Percentiles rank a stretch among this genome's conserved stretches.
Conservation (phyloP, 2,329 filamentous ascomycete species). For the Thielaviopsis cerberus region DNA sequence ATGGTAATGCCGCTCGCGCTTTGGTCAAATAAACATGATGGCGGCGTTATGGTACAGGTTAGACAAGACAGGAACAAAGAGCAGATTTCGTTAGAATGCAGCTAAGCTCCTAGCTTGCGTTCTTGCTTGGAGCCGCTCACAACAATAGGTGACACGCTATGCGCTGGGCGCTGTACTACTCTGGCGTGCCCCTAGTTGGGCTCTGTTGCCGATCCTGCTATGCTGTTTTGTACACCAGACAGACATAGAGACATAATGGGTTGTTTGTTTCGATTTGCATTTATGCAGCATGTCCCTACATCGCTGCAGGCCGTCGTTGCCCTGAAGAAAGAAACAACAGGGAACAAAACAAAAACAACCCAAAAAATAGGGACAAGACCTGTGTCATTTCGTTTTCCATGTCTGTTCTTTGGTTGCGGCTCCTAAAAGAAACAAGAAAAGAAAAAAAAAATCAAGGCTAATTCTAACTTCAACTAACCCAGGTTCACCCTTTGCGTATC, state of each 20-base stretch:
- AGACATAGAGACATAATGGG: not conserved
- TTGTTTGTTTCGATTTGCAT: not conserved
- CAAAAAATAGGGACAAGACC: not conserved
- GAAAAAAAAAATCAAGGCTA: not conserved
- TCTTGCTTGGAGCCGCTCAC: not conserved
- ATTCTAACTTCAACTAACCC: slow-evolving; percentile 11
- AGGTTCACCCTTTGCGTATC: slow-evolving; percentile 66
- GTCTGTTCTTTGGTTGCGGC: not conserved
- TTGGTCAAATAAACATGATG: too few species aligned
- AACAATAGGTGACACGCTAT: not conserved
- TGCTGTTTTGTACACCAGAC: not conserved
- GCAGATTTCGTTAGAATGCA: not conserved
- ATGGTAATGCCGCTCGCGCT: too few species aligned
- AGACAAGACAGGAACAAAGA: not conserved
- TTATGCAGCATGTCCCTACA: not conserved
- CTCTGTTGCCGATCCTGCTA: not conserved
- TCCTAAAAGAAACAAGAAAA: not conserved
- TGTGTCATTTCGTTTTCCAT: not conserved
- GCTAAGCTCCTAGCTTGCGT: not conserved
- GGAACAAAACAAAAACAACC: not conserved
- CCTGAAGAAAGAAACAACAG: not conserved
- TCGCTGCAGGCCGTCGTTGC: not conserved
- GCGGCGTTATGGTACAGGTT: not conserved
- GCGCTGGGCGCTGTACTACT: not conserved
- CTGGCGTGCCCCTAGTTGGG: not conserved